Conservation (phyloP, 441 rosid species). For the Erodium moschatum region DNA sequence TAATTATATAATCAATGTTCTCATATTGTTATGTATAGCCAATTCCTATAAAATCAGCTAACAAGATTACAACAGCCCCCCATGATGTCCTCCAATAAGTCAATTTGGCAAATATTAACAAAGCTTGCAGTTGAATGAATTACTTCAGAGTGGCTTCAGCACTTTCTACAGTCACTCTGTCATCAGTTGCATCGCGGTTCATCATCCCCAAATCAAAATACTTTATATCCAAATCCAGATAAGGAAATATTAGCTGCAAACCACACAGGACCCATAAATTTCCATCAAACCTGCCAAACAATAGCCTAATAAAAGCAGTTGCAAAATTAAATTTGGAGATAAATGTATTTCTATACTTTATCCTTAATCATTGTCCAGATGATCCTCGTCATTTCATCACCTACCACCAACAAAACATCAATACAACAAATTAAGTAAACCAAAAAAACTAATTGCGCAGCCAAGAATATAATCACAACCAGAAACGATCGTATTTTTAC, state of each 20-base stretch:
- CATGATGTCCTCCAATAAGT: neutral
- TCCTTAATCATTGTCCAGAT: conserved; percentile 82
- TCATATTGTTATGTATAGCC: neutral
- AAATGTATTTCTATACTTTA: conserved; percentile 35
- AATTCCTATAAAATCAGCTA: neutral
- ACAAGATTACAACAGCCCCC: neutral
- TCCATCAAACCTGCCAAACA: conserved; percentile 2
- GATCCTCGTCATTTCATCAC: conserved; percentile 93
- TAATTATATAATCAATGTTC: neutral
- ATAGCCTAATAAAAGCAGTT: neutral
- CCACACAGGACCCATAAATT: conserved; percentile 18
- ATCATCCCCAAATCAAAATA: conserved; percentile 80
- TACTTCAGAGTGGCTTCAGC: conserved; percentile 82
- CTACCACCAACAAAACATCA: conserved; percentile 26
- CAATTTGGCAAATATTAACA: neutral
- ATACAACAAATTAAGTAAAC: neutral
- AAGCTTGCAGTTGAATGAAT: neutral
- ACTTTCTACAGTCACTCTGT: conserved; percentile 69
- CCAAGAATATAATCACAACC: neutral
- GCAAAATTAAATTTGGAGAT: neutral
- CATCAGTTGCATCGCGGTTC: conserved; percentile 82
- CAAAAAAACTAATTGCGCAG: no score
- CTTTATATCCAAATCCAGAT: conserved; percentile 70
- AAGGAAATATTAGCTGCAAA: conserved; percentile 75
- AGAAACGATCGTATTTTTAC: neutral